phyloP scores from a whole-genome alignment of 1,284 basidiomycete species.

The Sporisorium iseilematis-ciliati region DNA sequence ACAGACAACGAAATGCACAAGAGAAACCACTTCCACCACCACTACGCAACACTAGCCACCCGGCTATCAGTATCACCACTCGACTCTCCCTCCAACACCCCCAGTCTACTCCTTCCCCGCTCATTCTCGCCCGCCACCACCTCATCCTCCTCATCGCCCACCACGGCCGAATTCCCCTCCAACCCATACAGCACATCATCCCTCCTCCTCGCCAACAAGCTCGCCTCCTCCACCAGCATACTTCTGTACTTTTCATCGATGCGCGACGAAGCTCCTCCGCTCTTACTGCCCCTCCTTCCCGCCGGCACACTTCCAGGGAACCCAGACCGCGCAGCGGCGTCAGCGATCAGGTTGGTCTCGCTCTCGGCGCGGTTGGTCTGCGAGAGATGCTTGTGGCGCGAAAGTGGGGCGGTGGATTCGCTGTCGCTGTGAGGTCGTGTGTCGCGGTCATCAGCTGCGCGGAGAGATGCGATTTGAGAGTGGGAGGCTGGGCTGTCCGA shows the following conservation, averaged over 20 bases:
- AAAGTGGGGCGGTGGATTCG: constrained; percentile 7
- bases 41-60: background rate
- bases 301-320: constrained; percentile 8
- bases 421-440: constrained; percentile 29
- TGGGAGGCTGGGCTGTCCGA: constrained; percentile 2
- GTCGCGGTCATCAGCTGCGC: background rate
- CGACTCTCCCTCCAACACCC: constrained; percentile 8
- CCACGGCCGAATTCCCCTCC: constrained; percentile 22
- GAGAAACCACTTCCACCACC: background rate
- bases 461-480: background rate
- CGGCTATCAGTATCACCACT: constrained; percentile 7
- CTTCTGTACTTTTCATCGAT: constrained; percentile 54
- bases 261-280: constrained; percentile 26
- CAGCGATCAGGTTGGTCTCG: constrained; percentile 25
- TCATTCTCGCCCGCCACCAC: constrained; percentile 2
- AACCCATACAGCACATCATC: constrained; percentile 62
- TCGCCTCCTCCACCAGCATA: constrained; percentile 67
- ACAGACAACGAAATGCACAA: background rate
- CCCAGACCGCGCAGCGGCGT: constrained; percentile 13
- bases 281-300: constrained; percentile 24
- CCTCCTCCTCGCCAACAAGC: constrained; percentile 64
- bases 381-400: background rate
- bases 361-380: constrained; percentile 18
- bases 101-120: background rate
- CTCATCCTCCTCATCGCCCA: constrained; percentile 28